phyloP scores from a whole-genome alignment of 768 basidiomycete genomes.

The Boletus eberwhitei region DNA sequence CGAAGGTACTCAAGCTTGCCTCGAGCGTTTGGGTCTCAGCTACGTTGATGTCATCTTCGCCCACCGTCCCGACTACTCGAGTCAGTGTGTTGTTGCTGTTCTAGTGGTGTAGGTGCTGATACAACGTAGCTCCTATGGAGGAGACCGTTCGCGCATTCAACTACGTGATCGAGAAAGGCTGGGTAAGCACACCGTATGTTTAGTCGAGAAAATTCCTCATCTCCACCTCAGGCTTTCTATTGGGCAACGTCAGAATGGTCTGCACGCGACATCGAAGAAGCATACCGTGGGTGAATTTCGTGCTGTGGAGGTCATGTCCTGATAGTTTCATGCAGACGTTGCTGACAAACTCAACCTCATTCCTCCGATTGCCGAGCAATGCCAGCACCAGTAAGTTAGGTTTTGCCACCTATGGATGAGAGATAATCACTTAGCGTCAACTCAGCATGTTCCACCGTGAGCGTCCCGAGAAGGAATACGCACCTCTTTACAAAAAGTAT shows the following conservation, averaged over 20 bases:
- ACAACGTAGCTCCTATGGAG: conserved; percentile 39
- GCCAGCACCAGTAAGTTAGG: conserved; percentile 41
- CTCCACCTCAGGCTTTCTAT: conserved; percentile 33
- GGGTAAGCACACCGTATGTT: conserved; percentile 26
- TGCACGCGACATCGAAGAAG: conserved; percentile 46
- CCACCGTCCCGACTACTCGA: conserved; percentile 44
- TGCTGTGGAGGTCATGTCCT: background rate
- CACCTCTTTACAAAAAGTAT: conserved; percentile 45
- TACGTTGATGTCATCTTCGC: conserved; percentile 52
- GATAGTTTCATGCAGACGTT: conserved; percentile 32
- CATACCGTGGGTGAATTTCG: conserved; percentile 29
- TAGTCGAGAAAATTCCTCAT: background rate
- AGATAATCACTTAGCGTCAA: background rate
- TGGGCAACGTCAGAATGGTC: conserved; percentile 59
- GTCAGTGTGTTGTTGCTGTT: conserved; percentile 19
- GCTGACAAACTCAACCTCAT: conserved; percentile 50
- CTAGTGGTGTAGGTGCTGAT: background rate
- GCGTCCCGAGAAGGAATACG: conserved; percentile 53
- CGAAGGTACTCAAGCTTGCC: conserved; percentile 50
- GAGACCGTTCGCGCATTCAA: conserved; percentile 61
- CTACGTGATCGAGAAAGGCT: conserved; percentile 47
- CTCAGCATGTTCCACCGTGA: conserved; percentile 52
- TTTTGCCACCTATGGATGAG: background rate
- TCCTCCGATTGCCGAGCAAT: conserved; percentile 51
- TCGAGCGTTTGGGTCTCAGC: conserved; percentile 50